Conservation (phyloP, 257 asterid genomes). For the Solanum verrucosum region DNA sequence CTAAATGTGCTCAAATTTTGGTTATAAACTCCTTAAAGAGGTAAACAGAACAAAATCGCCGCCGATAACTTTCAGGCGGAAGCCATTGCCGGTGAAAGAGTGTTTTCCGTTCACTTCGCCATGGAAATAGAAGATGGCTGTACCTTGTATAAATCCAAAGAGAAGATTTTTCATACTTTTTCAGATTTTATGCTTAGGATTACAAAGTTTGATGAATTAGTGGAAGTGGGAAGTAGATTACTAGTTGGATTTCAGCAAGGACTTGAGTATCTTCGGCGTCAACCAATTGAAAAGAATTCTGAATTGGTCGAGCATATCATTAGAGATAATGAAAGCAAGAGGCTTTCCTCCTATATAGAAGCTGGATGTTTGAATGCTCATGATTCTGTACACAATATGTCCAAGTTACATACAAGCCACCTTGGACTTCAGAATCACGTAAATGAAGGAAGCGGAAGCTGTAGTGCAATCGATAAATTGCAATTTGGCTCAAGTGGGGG, state of each 20-base stretch:
- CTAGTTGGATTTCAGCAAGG: constrained; percentile 63
- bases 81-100: neutral
- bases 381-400: constrained; percentile 37
- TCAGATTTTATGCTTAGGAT: constrained; percentile 65
- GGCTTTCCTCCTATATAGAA: constrained; percentile 49
- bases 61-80: neutral
- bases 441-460: constrained; percentile 31
- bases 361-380: constrained; percentile 48
- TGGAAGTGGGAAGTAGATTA: constrained; percentile 35
- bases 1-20: neutral
- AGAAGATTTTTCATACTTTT: constrained; percentile 22
- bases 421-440: constrained; percentile 52
- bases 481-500: constrained; percentile 8
- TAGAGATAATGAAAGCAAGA: constrained; percentile 42
- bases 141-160: constrained; percentile 3
- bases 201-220: constrained; percentile 54
- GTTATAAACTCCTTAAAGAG: neutral
- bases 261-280: constrained; percentile 43
- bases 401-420: constrained; percentile 68
- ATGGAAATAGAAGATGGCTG: constrained; percentile 25
- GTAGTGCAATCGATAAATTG: constrained; percentile 23
- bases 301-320: constrained; percentile 36
- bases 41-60: neutral
- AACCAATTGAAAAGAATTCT: constrained; percentile 35
- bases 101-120: neutral